Evolutionary conservation across 192 early-diverging fungal species (phyloP), one percentile per base, ranked within the genome.

Genomic region (Coemansia sp.): DNA sequence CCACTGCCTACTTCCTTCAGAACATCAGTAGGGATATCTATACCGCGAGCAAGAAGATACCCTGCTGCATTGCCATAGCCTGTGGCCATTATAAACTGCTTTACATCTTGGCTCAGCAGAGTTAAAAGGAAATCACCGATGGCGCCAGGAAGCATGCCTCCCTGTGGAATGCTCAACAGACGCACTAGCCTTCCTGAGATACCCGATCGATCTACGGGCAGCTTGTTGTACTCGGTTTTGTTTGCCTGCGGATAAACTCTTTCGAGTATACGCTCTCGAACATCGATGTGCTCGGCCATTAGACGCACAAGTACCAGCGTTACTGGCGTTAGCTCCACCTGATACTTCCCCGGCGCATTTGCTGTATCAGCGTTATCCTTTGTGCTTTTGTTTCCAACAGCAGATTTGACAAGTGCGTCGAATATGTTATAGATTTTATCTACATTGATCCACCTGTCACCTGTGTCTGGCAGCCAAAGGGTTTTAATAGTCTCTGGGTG

Each of bases 1-100:
- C 25, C 33, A 17, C 45, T 59, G 3, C 9, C 34, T 42, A 48
- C 82, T 48, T 62, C 50, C 14, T 56, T 60, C 49, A 54, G 64
- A 15, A 86, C 73, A 10, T 70, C 68, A 12, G 51, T 22, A 5
- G 73, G 73, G 9, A 77, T 67, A 17, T 85, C 69, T 9, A 88
- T 87, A 27, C 90, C 89, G 15, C 82, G 77, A 13, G 87, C 84
- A 55, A 93, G 79, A 53, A 98, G 73, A 61, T 89, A 98, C 40
- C 96, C 96, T 8, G 92, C 92, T 19, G 91, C 92, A 65, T 94
- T 93, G 34, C 94, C 96, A 57, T 96, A 98, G 12, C 96, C 96
- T 4, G 93, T 84, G 9, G 69, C 71, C 64, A 69, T 58, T 53
- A 80, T 53, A 53, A 80, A 71, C 67, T 75, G 69, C 39, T 64